Conservation (phyloP, 768 basidiomycete species). For the Boletus eberwhitei region DNA sequence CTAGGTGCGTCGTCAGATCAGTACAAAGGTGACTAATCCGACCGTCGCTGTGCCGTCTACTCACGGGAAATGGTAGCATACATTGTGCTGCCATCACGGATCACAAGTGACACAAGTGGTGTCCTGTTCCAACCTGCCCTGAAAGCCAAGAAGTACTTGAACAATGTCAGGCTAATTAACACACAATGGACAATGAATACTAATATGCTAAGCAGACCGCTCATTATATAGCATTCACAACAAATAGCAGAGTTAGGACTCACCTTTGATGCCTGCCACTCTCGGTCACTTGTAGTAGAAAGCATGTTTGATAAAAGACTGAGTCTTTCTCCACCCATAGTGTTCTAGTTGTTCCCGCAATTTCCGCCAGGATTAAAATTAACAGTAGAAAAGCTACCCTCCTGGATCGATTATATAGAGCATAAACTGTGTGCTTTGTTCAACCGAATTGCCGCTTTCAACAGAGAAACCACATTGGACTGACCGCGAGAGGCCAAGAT, state of each 20-base stretch:
- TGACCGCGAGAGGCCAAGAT: slow-evolving; percentile 18
- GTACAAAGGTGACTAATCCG: background rate
- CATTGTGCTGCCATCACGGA: slow-evolving; percentile 14
- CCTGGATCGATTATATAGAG: slow-evolving; percentile 12
- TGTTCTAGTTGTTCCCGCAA: no score
- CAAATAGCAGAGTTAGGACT: background rate
- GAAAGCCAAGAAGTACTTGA: slow-evolving; percentile 17
- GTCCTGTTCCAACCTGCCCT: slow-evolving; percentile 18
- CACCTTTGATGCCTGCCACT: no score
- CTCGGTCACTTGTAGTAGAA: no score
- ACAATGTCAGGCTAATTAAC: slow-evolving; percentile 14
- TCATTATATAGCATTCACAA: background rate
- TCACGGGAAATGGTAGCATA: slow-evolving; percentile 9
- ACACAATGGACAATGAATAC: slow-evolving; percentile 13
- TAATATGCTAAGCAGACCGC: slow-evolving; percentile 5
- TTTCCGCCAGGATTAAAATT: no score
- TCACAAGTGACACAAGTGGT: slow-evolving; percentile 19
- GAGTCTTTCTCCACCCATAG: no score
- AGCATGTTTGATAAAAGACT: no score
- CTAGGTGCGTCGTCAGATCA: slow-evolving; percentile 1
- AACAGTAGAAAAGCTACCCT: no score
- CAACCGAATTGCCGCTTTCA: background rate
- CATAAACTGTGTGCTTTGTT: background rate
- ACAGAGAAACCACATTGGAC: background rate
- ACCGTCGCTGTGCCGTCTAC: background rate